Evolutionary conservation across 164 flowering plant genomes (phyloP), one percentile per base, ranked within the genome.

Genomic region (Protea cynaroides): DNA sequence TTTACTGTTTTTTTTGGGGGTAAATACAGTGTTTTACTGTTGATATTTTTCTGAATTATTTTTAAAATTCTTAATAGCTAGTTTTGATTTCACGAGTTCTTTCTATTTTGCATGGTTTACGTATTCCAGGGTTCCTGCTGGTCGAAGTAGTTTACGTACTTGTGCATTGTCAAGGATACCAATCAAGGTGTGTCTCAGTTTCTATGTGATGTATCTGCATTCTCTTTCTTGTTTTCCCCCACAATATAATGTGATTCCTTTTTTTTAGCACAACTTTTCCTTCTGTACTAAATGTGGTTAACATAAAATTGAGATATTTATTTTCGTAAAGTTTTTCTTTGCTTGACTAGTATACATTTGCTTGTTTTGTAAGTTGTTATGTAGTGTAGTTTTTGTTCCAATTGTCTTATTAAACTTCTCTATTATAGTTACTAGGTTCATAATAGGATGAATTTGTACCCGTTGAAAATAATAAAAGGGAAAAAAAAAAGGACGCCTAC

Each of bases 101-200:
- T 18, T 8, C 49, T 21, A 36, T 17, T 37, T 18, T 29, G 1
- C 18, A 0, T 0, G 46, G 8, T 10, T 29, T 40, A 12, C 46
- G 8, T 12, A 12, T 69, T 34, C 40, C 65, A 80, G 87, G 81
- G 65, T 72, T 66, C 57, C 81, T 19, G 74, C 67, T 64, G 64
- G 71, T 64, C 78, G 78, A 63, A 63, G 56, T 47, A 71, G 63
- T 44, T 38, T 61, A 57, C 75, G 68, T 65, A 58, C 66, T 54
- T 69, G 52, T 70, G 62, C 69, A 44, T 38, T 67, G 47, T 56
- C 77, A 61, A 76, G 76, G 67, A 83, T 74, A 73, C 74, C 85
- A 63, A 43, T 71, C 25, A 79, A 60, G 80, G 95, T 86, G 71
- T 40, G 65, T 23, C 15, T 4, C 11, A 25, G 59, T 34, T 61